Evolutionary conservation across 2,329 filamentous ascomycete species (phyloP).

Genomic region (Verticillium nonalfalfae): DNA sequence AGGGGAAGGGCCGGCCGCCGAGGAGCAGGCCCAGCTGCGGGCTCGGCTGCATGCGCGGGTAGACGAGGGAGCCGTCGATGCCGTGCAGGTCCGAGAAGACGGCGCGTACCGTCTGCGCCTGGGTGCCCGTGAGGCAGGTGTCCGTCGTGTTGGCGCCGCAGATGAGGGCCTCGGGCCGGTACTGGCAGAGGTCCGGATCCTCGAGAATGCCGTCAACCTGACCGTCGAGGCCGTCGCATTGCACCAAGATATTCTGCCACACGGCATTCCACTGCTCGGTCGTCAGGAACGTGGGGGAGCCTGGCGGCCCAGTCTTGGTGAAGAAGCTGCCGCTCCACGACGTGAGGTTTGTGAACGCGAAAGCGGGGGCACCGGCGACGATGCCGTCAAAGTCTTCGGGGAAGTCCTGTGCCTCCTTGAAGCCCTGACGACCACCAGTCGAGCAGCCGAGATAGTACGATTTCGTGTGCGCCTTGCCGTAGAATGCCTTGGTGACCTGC

Average conservation of each 20-base stretch:
- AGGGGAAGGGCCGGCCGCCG: slow-evolving; percentile 14
- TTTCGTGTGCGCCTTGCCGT: slow-evolving; percentile 31
- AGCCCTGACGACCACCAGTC: slow-evolving; percentile 51
- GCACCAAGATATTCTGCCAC: slow-evolving; percentile 21
- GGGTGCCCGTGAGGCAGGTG: slow-evolving; percentile 33
- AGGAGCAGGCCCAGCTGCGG: slow-evolving; percentile 30
- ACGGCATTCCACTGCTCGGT: slow-evolving; percentile 28
- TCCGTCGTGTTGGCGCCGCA: slow-evolving; percentile 11
- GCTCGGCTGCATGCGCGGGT: slow-evolving; percentile 39
- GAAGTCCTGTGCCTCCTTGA: slow-evolving; percentile 44
- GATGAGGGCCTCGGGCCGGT: slow-evolving; percentile 1
- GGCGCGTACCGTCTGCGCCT: slow-evolving; percentile 26
- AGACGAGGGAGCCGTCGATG: slow-evolving; percentile 26
- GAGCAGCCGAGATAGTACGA: slow-evolving; percentile 53
- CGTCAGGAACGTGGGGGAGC: slow-evolving; percentile 13
- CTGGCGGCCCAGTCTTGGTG: slow-evolving; percentile 16
- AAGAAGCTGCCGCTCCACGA: slow-evolving; percentile 2
- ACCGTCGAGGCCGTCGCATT: slow-evolving; percentile 41
- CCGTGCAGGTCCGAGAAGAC: slow-evolving; percentile 21
- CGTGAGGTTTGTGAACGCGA: slow-evolving; percentile 23
- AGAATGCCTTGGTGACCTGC: slow-evolving; percentile 37
- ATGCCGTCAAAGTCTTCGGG: slow-evolving; percentile 54
- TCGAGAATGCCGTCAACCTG: slow-evolving; percentile 38
- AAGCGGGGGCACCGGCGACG: slow-evolving; percentile 39
- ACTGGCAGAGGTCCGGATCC: slow-evolving; percentile 6